Conservation (phyloP, 2,329 filamentous ascomycete species). For the Fusarium globosum region DNA sequence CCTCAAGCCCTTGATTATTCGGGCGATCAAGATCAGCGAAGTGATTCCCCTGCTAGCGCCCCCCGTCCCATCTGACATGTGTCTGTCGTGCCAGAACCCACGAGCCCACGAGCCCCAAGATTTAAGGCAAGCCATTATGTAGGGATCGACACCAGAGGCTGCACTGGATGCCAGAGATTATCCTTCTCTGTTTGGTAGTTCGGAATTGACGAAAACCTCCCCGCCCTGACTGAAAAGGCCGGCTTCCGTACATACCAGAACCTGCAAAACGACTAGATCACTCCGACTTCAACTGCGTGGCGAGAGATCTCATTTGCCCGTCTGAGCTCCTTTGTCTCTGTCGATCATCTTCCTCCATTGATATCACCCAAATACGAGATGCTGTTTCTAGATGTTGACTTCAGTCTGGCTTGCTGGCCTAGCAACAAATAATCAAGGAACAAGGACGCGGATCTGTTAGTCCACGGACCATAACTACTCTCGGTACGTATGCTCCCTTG, state of each 20-base stretch:
- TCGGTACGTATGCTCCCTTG: slow-evolving; percentile 11
- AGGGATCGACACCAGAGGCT: slow-evolving; percentile 40
- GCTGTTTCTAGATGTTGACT: slow-evolving; percentile 18
- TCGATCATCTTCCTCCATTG: slow-evolving; percentile 4
- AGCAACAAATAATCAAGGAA: background rate
- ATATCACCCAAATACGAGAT: slow-evolving; percentile 18
- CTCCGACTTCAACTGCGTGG: background rate
- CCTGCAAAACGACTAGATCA: slow-evolving; percentile 6
- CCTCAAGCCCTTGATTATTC: slow-evolving; percentile 9
- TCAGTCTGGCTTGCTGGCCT: background rate
- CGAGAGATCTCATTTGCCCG: background rate
- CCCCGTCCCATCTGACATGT: slow-evolving; percentile 44
- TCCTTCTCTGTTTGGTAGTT: slow-evolving; percentile 3
- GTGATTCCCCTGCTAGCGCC: slow-evolving; percentile 40
- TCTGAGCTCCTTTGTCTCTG: background rate
- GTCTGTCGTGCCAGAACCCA: slow-evolving; percentile 43
- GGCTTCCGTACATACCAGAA: slow-evolving; percentile 4
- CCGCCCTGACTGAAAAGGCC: background rate
- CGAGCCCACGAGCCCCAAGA: slow-evolving; percentile 41
- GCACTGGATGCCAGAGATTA: slow-evolving; percentile 22
- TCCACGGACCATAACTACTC: background rate
- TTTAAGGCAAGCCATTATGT: slow-evolving; percentile 37
- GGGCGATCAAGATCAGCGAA: slow-evolving; percentile 44
- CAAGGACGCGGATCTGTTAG: background rate
- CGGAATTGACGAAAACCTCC: background rate